Evolutionary conservation across 2,329 filamentous ascomycete genomes (phyloP).

Genomic region (Aspergillus eucalypticola): DNA sequence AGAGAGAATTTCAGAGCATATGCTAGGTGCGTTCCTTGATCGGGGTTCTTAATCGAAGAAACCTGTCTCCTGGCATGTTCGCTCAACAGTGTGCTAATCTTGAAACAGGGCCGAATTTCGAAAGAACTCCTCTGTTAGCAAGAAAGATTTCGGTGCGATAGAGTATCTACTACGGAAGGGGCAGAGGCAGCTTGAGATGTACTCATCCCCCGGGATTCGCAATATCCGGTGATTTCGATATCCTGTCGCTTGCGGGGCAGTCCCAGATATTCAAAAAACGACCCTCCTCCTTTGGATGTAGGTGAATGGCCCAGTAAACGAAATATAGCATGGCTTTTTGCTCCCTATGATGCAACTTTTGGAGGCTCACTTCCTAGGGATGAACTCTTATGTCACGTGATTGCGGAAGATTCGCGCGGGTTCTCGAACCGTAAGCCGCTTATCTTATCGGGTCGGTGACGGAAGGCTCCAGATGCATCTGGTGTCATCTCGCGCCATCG

Average conservation of each 20-base stretch:
- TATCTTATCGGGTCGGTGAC: conserved; percentile 25
- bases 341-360: neutral
- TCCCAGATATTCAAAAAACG: neutral
- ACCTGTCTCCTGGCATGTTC: neutral
- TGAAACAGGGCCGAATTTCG: conserved; percentile 69
- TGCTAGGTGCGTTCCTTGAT: conserved; percentile 39
- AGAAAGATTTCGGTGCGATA: conserved; percentile 81
- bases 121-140: conserved; percentile 67
- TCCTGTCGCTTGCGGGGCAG: neutral
- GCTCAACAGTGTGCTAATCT: neutral
- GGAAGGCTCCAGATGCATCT: conserved; percentile 17
- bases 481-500: neutral
- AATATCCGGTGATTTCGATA: conserved; percentile 57
- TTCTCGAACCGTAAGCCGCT: conserved; percentile 12
- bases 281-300: neutral
- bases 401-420: conserved; percentile 18
- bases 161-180: conserved; percentile 85
- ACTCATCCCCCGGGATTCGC: conserved; percentile 76
- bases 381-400: neutral
- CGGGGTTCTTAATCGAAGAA: neutral
- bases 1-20: conserved; percentile 44
- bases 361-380: neutral
- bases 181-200: conserved; percentile 75
- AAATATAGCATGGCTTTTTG: neutral
- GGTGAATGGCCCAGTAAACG: neutral